Evolutionary conservation across 192 early-diverging fungal genomes (phyloP).

Genomic region (Mortierella hygrophila): DNA sequence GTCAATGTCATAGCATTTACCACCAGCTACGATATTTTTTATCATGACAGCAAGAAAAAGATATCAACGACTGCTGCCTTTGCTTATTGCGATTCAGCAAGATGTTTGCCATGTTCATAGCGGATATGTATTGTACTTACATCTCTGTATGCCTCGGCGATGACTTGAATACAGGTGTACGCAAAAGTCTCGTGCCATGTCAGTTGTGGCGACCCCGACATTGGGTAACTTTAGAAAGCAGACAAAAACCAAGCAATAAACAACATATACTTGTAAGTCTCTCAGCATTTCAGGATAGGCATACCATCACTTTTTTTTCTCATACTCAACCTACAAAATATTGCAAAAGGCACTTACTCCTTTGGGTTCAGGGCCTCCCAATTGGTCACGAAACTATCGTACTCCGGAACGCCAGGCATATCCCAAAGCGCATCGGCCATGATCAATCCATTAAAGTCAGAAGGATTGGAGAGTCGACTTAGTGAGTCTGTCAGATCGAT

Average conservation of each 20-base stretch:
- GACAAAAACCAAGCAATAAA: background rate
- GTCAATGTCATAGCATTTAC: slow-evolving; percentile 5
- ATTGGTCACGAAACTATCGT: slow-evolving; percentile 12
- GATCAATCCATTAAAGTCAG: slow-evolving; percentile 37
- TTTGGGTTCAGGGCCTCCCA: slow-evolving; percentile 17
- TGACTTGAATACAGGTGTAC: slow-evolving; percentile 35
- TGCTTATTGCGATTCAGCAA: background rate
- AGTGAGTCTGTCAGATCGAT: slow-evolving; percentile 37
- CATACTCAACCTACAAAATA: background rate
- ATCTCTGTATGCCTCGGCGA: slow-evolving; percentile 29
- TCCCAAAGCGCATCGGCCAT: slow-evolving; percentile 42
- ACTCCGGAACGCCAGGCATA: slow-evolving; percentile 23
- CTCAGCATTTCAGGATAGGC: too few relatives aligned
- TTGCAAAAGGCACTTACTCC: background rate
- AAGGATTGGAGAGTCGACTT: background rate
- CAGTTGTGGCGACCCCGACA: slow-evolving; percentile 14
- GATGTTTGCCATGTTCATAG: background rate
- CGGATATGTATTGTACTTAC: slow-evolving; percentile 12
- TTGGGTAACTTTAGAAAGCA: slow-evolving; percentile 20
- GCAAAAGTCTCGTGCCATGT: slow-evolving; percentile 51
- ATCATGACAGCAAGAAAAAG: too few relatives aligned
- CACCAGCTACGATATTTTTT: slow-evolving; percentile 19
- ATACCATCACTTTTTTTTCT: background rate
- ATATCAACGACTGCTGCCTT: background rate
- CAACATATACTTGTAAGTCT: background rate